phyloP scores from a whole-genome alignment of 139 green algal genomes.

The Marvania coccoides region DNA sequence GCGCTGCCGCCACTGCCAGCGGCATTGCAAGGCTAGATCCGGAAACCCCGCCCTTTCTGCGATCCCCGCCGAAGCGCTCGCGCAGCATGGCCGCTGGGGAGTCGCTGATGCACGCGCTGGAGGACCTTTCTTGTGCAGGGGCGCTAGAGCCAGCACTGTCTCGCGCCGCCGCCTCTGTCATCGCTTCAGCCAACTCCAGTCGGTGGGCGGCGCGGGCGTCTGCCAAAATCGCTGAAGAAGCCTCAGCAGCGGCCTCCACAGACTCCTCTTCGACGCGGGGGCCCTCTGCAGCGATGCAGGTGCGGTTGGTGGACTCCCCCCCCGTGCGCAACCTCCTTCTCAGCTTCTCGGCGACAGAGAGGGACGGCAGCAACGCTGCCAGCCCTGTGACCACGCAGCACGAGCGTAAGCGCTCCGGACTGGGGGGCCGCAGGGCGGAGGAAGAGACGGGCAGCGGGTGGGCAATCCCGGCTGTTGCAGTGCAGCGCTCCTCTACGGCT shows the following conservation, averaged over 20 bases:
- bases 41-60: neutral
- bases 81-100: neutral
- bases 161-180: neutral
- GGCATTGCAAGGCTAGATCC: neutral
- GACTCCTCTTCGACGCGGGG: neutral
- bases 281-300: too few relatives aligned
- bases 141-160: neutral
- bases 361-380: neutral
- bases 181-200: neutral
- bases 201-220: neutral
- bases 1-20: neutral
- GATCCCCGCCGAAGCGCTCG: neutral
- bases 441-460: too few relatives aligned
- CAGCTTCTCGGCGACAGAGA: too few relatives aligned
- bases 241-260: neutral
- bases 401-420: neutral
- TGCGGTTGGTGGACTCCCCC: too few relatives aligned
- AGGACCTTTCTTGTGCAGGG: neutral
- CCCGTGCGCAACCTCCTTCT: too few relatives aligned
- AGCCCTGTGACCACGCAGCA: neutral
- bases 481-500: neutral
- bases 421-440: too few relatives aligned
- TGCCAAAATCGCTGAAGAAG: neutral
- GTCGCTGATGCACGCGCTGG: neutral
- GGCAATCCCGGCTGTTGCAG: neutral